Percentiles rank a stretch among this genome's conserved stretches.
Evolutionary conservation across 2,329 filamentous ascomycete genomes (phyloP).

Genomic region (Calonectria pseudoturangicola): DNA sequence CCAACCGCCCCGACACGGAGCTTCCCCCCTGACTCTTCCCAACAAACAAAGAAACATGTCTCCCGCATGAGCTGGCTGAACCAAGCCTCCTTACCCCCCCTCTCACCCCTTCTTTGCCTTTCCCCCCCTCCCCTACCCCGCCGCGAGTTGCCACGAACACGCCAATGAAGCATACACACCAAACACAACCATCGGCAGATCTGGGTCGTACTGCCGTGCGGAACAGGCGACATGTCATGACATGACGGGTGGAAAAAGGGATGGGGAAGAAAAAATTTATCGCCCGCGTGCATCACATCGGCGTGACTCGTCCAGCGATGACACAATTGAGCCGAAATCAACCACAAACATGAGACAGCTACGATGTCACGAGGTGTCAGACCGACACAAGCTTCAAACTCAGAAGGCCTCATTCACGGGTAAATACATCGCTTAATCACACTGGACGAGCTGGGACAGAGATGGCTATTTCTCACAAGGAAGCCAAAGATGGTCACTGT

Average conservation of each 20-base stretch:
- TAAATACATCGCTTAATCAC: not conserved
- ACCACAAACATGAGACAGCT: constrained; percentile 27
- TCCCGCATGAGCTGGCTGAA: no score
- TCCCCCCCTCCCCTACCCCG: not conserved
- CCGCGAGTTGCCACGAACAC: constrained; percentile 8
- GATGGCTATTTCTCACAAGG: not conserved
- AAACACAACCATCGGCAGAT: constrained; percentile 5
- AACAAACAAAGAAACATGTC: constrained; percentile 3
- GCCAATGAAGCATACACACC: not conserved
- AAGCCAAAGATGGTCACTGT: not conserved
- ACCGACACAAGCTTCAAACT: constrained; percentile 8
- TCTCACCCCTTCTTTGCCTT: not conserved
- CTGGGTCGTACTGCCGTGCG: constrained; percentile 1
- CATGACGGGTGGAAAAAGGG: not conserved
- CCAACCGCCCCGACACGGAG: not conserved
- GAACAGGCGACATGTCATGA: constrained; percentile 5
- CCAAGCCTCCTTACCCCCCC: not conserved
- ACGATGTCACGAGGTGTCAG: constrained; percentile 34
- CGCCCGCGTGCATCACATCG: constrained; percentile 6
- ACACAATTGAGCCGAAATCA: constrained; percentile 29
- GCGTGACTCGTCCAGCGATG: constrained; percentile 38
- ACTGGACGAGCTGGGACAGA: not conserved
- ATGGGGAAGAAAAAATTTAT: constrained; percentile 8
- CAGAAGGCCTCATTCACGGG: not conserved
- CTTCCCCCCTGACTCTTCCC: not conserved